Conservation (phyloP, 495 filamentous ascomycete species). For the Podospora appendiculata region DNA sequence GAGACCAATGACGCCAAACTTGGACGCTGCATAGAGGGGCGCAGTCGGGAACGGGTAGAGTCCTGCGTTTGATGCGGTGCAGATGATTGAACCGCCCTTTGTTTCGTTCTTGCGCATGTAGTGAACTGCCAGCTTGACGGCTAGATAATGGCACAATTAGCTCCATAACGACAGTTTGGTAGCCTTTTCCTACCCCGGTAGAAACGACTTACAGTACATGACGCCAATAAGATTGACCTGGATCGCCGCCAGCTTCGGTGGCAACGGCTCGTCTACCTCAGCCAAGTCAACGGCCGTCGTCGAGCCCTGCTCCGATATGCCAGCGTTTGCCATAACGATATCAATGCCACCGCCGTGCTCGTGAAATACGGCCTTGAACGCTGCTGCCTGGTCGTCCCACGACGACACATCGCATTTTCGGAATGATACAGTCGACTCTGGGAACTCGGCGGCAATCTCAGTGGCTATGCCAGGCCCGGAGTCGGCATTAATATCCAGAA, state of each 20-base stretch:
- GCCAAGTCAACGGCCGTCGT: conserved; percentile 23
- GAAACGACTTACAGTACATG: conserved; percentile 38
- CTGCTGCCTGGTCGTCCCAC: conserved; percentile 39
- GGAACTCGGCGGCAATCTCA: conserved; percentile 26
- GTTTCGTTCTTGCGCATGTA: conserved; percentile 43
- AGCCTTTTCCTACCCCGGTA: not conserved
- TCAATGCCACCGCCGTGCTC: conserved; percentile 33
- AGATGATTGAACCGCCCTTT: conserved; percentile 42
- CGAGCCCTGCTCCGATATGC: conserved; percentile 39
- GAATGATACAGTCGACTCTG: conserved; percentile 31
- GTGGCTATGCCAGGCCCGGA: conserved; percentile 24
- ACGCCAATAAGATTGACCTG: conserved; percentile 42
- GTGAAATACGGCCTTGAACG: conserved; percentile 33
- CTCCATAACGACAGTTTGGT: no score
- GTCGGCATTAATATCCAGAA: conserved; percentile 42
- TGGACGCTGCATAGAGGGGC: conserved; percentile 46
- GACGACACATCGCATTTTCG: conserved; percentile 38
- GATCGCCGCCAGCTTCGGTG: conserved; percentile 33
- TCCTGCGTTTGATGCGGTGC: conserved; percentile 50
- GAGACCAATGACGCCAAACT: conserved; percentile 43
- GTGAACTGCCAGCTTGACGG: conserved; percentile 41
- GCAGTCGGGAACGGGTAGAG: conserved; percentile 49
- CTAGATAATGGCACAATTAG: conserved; percentile 10
- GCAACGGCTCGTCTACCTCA: conserved; percentile 23
- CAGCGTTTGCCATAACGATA: conserved; percentile 50